phyloP scores from a whole-genome alignment of 2,329 filamentous ascomycete genomes.

The Trichoderma sp. region DNA sequence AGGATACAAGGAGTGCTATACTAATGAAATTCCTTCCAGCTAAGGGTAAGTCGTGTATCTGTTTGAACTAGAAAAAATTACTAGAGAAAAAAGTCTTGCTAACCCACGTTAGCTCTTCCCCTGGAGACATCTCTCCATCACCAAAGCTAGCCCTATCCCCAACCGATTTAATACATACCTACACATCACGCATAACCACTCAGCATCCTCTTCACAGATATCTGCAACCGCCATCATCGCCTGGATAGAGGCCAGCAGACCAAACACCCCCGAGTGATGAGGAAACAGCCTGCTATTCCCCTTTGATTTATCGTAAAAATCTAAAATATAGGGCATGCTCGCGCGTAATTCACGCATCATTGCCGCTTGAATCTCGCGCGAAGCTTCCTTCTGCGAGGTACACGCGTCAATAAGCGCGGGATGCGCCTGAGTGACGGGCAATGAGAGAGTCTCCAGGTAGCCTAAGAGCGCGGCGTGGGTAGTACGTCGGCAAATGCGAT shows the following conservation, averaged over 20 bases:
- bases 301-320: background rate
- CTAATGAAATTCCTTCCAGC: background rate
- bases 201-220: background rate
- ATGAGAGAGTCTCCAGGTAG: background rate
- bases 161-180: background rate
- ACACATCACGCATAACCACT: slow-evolving; percentile 3
- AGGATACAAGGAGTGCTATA: background rate
- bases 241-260: background rate
- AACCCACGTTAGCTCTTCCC: background rate
- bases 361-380: background rate
- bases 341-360: background rate
- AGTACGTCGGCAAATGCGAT: background rate
- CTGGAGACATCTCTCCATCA: background rate
- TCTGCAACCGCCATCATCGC: background rate
- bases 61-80: background rate
- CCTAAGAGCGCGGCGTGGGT: background rate
- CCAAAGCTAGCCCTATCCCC: slow-evolving; percentile 8
- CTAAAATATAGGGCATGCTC: background rate
- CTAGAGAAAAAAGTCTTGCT: background rate
- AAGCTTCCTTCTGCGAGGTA: background rate
- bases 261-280: slow-evolving; percentile 10
- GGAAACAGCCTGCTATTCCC: background rate
- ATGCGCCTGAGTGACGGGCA: background rate
- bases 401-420: slow-evolving; percentile 1
- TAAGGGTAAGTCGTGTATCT: no score